A percentile compares a stretch with the other conserved stretches of the same genome.
phyloP scores from a whole-genome alignment of 2,329 filamentous ascomycete species.

The Aureobasidium sp. region DNA sequence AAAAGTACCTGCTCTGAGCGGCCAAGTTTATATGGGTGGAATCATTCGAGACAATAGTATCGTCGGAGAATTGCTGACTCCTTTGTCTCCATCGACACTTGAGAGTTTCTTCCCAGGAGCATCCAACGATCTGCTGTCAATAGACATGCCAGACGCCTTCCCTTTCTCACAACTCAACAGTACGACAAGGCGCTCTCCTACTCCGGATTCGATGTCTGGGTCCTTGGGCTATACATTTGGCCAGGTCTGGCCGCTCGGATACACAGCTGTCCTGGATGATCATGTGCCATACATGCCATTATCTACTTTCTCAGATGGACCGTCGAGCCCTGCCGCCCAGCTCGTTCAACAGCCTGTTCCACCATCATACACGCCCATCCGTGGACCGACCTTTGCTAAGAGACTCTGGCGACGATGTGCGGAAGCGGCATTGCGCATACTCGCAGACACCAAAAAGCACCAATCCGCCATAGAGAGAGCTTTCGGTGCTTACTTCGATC shows the following conservation, averaged over 20 bases:
- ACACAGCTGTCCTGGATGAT: neutral
- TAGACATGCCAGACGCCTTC: neutral
- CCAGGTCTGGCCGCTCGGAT: neutral
- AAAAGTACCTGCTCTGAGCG: neutral
- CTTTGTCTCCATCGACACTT: neutral
- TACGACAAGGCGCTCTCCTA: neutral
- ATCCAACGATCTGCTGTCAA: neutral
- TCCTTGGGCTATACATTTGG: neutral
- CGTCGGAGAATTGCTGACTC: neutral
- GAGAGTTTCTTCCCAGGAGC: neutral
- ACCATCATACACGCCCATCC: neutral
- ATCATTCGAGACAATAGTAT: neutral
- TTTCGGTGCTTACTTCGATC: neutral
- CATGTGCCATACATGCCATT: neutral
- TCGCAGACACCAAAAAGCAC: neutral
- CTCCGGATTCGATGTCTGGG: too few species aligned
- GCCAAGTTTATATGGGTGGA: neutral
- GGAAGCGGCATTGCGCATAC: neutral
- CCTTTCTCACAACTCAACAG: neutral
- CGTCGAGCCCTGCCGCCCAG: neutral
- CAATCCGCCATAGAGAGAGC: neutral
- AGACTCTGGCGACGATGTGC: conserved; percentile 5
- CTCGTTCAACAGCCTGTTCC: neutral
- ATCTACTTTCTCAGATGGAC: neutral
- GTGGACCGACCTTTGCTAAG: neutral